These are phyloP conservation scores for Boehmeria nivea DNA, from an alignment of 306 rosid species.

Conservation along the genomic window DNA sequence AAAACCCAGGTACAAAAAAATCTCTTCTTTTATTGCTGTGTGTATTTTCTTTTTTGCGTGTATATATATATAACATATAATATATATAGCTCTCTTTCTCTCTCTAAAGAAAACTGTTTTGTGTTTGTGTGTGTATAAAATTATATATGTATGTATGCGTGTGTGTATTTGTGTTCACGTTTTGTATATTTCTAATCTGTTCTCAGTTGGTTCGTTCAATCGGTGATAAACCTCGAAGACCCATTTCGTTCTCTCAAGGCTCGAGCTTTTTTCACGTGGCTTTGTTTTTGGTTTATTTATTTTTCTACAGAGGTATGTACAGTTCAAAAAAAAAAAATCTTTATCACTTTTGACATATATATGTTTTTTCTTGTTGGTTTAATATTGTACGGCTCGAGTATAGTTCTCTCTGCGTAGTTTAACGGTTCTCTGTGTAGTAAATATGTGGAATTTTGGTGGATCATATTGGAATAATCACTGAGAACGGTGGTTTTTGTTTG, in stretches of 20 bases:
- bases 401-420: conserved; percentile 22
- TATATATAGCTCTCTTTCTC: neutral
- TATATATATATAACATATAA: neutral
- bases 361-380: neutral
- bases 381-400: conserved; percentile 36
- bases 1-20: conserved; percentile 40
- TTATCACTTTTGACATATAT: neutral
- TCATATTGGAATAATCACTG: conserved; percentile 43
- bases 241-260: conserved; percentile 40
- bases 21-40: neutral
- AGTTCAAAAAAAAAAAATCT: conserved; percentile 3
- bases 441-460: conserved; percentile 45
- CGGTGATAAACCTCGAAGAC: conserved; percentile 45
- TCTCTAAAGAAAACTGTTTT: neutral
- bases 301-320: conserved; percentile 39
- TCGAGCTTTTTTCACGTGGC: conserved; percentile 43
- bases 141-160: neutral
- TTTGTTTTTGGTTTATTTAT: conserved; percentile 19
- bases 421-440: conserved; percentile 22
- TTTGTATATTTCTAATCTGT: conserved; percentile 43
- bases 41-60: neutral
- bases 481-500: conserved; percentile 24
- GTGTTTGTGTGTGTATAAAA: conserved; percentile 5
- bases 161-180: conserved; percentile 34
- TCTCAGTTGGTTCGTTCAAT: conserved; percentile 28